Evolutionary conservation across 2,329 filamentous ascomycete species (phyloP).

Genomic region (Pseudocercospora pini-densiflorae): DNA sequence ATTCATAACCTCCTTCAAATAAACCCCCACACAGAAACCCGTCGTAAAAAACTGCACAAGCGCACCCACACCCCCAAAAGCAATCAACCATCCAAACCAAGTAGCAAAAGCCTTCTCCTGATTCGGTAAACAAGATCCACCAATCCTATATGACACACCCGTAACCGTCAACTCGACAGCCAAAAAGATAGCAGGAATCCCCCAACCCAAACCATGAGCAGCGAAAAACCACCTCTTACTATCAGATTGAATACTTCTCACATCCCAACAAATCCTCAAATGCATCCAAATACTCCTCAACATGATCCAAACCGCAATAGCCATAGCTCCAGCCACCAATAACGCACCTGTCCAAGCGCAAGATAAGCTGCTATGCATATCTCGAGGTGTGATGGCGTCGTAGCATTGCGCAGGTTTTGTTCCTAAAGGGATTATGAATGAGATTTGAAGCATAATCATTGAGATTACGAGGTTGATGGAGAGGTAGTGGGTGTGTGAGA

Average conservation of each 20-base stretch:
- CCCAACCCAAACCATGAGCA: constrained; percentile 38
- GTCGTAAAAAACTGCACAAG: constrained; percentile 42
- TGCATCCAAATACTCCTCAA: constrained; percentile 45
- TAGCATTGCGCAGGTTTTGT: constrained; percentile 75
- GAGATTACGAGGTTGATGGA: constrained; percentile 86
- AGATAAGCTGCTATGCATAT: constrained; percentile 73
- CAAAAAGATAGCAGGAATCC: constrained; percentile 39
- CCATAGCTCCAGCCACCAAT: constrained; percentile 79
- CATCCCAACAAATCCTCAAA: constrained; percentile 45
- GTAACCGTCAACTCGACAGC: constrained; percentile 50
- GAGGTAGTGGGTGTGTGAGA: constrained; percentile 76
- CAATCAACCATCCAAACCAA: constrained; percentile 45
- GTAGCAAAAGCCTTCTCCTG: constrained; percentile 43
- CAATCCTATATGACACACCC: constrained; percentile 61
- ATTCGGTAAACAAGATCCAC: constrained; percentile 88
- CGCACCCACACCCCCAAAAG: constrained; percentile 40
- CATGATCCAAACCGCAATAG: constrained; percentile 84
- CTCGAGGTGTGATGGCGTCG: constrained; percentile 82
- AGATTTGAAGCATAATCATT: constrained; percentile 72
- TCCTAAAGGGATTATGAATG: constrained; percentile 81
- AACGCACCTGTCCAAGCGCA: constrained; percentile 83
- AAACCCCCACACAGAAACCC: constrained; percentile 43
- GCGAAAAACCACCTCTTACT: constrained; percentile 35
- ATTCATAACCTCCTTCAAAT: constrained; percentile 29
- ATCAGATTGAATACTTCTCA: constrained; percentile 34